These are phyloP conservation scores for Citrus mangshanensis DNA, from an alignment of 345 rosid species.

Conservation along the genomic window DNA sequence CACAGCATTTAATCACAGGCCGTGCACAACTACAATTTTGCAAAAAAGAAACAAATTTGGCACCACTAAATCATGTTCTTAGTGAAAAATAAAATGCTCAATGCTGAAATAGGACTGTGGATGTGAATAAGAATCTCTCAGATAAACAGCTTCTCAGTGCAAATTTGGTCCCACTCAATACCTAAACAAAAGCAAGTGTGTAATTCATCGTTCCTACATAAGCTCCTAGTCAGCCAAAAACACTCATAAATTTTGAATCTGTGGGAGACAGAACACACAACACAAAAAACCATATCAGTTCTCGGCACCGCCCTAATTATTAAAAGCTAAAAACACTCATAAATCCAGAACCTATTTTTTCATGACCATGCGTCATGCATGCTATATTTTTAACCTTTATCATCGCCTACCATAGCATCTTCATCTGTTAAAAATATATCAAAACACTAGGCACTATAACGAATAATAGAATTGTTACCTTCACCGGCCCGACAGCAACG, in stretches of 20 bases:
- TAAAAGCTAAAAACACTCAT: neutral
- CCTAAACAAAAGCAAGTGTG: conserved; percentile 16
- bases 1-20: too few relatives aligned
- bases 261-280: conserved; percentile 18
- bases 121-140: neutral
- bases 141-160: neutral
- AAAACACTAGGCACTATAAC: conserved; percentile 46
- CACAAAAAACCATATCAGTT: conserved; percentile 51
- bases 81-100: too few relatives aligned
- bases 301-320: conserved; percentile 25
- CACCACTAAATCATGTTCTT: too few relatives aligned
- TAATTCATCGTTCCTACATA: conserved; percentile 19
- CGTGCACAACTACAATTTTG: too few relatives aligned
- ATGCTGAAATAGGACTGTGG: neutral
- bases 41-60: too few relatives aligned
- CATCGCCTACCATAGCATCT: conserved; percentile 23
- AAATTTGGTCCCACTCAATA: neutral
- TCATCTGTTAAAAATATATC: conserved; percentile 16
- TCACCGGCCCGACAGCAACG: too few relatives aligned
- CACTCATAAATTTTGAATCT: conserved; percentile 13
- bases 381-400: conserved; percentile 5
- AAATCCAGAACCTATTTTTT: conserved; percentile 16
- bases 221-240: conserved; percentile 16
- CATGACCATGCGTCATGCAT: neutral
- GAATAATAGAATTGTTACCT: too few relatives aligned